Evolutionary conservation across 768 basidiomycete genomes (phyloP), one percentile per base, ranked within the genome.

Genomic region (Hemileccinum impolitum): DNA sequence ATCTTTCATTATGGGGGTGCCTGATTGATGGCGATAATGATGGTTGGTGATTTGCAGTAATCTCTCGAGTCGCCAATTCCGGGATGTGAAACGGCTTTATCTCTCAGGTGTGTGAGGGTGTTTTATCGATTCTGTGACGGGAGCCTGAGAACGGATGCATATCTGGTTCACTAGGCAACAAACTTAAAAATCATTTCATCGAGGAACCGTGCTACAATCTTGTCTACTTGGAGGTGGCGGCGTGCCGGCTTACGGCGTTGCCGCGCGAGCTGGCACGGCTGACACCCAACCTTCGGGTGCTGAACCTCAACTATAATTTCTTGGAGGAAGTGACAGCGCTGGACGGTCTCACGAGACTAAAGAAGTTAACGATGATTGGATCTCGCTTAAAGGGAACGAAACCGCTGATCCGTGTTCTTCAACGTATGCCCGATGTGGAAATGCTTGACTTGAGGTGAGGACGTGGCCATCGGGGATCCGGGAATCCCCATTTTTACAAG

Each of bases 291-390:
- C 70, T 97, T 61, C 84, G 93, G 47, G 85, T 85, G 51, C 73
- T 98, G 70, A 97, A 97, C 75, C 80, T 97, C 56, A 95, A 98
- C 76, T 95, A 96, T 76, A 98, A 98, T 68, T 97, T 94, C 68
- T 64, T 98, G 66, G 82, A 93, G 58, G 84, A 89, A 70, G 70
- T 81, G 45, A 68, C 77, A 54, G 69, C 74, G 43, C 73, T 99
- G 49, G 77, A 78, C 44, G 91, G 89, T 12, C 75, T 97, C 53
- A 73, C 69, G 51, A 73, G 90, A 61, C 70, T 98, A 68, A 79
- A 81, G 56, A 94, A 90, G 74, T 70, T 98, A 61, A 91, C 83
- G 38, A 78, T 93, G 48, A 87, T 98, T 58, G 95, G 94, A 48
- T 85, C 80, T 56, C 77, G 94, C 59, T 63, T 97, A 62, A 81